These are phyloP conservation scores for Zostera marina DNA, from an alignment of 116 monocot genomes.

Conservation along the genomic window DNA sequence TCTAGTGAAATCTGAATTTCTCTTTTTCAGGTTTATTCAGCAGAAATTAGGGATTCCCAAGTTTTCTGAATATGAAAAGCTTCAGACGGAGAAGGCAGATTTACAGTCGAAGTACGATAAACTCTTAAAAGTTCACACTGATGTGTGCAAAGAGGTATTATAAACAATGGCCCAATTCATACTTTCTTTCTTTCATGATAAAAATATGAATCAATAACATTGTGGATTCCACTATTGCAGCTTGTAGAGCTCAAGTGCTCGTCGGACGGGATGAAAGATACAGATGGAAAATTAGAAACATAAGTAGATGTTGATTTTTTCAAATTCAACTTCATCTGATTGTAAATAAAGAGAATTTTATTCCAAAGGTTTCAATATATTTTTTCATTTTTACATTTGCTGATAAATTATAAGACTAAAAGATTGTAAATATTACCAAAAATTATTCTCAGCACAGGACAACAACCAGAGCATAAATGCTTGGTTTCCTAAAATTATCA, in stretches of 20 bases:
- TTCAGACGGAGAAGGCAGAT: slow-evolving; percentile 75
- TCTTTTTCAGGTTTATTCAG: slow-evolving; percentile 62
- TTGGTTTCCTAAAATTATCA: no score
- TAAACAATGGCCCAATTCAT: not conserved
- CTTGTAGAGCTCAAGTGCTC: slow-evolving; percentile 4
- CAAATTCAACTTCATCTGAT: not conserved
- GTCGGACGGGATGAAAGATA: not conserved
- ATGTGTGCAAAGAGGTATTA: slow-evolving; percentile 51
- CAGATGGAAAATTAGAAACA: not conserved
- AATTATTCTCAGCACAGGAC: no score
- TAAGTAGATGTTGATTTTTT: not conserved
- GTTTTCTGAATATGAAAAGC: slow-evolving; percentile 71
- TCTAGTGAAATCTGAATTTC: no score
- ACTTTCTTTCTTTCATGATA: not conserved
- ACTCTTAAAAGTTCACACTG: slow-evolving; percentile 42
- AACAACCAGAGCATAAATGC: no score
- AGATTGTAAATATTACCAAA: no score
- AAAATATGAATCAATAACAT: not conserved
- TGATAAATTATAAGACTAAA: no score
- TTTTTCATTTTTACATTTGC: no score
- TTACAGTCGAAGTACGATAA: slow-evolving; percentile 73
- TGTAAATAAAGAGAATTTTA: not conserved
- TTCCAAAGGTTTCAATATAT: no score
- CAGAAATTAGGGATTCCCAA: slow-evolving; percentile 80
- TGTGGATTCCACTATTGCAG: not conserved